phyloP scores from a whole-genome alignment of 176 grass and related monocot species.

The Ensete ventricosum region DNA sequence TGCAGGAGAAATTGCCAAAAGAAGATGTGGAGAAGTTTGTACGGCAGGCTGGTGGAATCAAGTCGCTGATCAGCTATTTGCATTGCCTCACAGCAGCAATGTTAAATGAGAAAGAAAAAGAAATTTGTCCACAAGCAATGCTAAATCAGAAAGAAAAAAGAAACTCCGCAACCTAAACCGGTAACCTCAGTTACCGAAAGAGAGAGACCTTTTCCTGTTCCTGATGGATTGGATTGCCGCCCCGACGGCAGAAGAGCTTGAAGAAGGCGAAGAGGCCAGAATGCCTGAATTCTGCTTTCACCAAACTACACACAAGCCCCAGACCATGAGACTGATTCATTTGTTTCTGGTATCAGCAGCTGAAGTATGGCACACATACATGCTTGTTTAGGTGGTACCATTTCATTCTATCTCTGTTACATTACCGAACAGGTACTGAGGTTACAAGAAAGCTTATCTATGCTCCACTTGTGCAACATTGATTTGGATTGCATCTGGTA shows the following conservation, averaged over 20 bases:
- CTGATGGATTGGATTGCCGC: conserved; percentile 62
- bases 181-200: conserved; percentile 9
- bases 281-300: conserved; percentile 69
- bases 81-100: conserved; percentile 37
- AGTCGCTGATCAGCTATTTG: conserved; percentile 40
- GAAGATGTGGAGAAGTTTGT: conserved; percentile 25
- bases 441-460: background rate
- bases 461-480: no score
- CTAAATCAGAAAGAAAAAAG: conserved; percentile 39
- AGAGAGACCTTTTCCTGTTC: conserved; percentile 40
- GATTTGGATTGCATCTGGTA: background rate
- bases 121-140: conserved; percentile 10
- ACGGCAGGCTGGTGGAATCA: conserved; percentile 36
- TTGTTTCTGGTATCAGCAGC: background rate
- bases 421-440: background rate
- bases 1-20: conserved; percentile 26
- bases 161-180: conserved; percentile 7
- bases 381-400: background rate
- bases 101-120: conserved; percentile 39
- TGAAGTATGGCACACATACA: background rate
- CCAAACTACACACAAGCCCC: conserved; percentile 24
- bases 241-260: conserved; percentile 56
- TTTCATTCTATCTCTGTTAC: background rate
- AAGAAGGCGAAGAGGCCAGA: conserved; percentile 45
- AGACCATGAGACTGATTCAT: conserved; percentile 19